Base-by-base conservation (phyloP, 2,329 filamentous ascomycete species). In the Fusarium oligoseptatum region DNA sequence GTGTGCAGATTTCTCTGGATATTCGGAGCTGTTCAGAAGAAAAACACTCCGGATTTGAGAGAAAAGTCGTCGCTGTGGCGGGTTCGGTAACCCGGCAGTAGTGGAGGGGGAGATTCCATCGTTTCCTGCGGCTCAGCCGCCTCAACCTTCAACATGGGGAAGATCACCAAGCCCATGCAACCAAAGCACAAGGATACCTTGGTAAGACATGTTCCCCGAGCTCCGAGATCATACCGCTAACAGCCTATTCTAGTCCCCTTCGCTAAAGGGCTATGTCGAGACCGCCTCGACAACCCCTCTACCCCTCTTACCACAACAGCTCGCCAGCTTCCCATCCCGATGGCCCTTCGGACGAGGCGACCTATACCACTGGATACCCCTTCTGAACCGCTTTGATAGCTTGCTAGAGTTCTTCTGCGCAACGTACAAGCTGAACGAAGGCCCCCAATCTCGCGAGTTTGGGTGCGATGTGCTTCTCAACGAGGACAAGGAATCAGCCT, bases 271-370 rank as follows among this genome's bases (percentile, higher is more conserved):
- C 64, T 98, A 95, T 81, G 92, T 98, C 79, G 87, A 92, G 78
- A 88, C 88, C 76, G 92, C 93, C 60, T 91, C 91, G 76, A 88
- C 89, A 67, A 87, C 90, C 75, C 90, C 95, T 57, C 86, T 98
- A 79, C 92, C 93, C 79, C 90, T 94, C 81, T 88, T 99, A 76
- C 94, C 95, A 76, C 86, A 90, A 78, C 90, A 93, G 76, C 92
- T 99, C 75, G 88, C 89, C 78, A 90, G 89, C 66, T 98, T 98
- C 81, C 95, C 96, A 68, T 92, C 92, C 74, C 88, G 92, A 88
- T 99, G 97, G 97, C 95, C 95, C 3, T 97, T 98, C 80, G 96
- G 96, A 43, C 91, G 96, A 82, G 97, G 97, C 70, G 97, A 99
- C 82, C 87, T 98, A 34, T 98, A 98, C 82, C 96, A 99, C 87